A percentile compares a stretch with the other conserved stretches of the same genome.
phyloP scores from a whole-genome alignment of 1,139 yeast species.

The Arxiozyma bovina region DNA sequence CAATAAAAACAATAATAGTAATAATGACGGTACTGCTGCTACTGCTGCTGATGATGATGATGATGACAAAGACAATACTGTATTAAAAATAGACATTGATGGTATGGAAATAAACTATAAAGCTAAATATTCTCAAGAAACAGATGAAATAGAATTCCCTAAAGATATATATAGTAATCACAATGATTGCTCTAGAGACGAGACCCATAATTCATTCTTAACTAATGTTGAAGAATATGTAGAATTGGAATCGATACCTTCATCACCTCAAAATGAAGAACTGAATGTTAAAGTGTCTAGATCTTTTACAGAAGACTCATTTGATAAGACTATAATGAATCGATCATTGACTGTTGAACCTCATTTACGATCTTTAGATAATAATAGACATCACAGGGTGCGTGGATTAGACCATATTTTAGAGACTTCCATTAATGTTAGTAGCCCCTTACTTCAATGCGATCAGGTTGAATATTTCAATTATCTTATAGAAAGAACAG shows the following conservation, averaged over 20 bases:
- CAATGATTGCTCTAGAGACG: not conserved
- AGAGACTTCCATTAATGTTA: not conserved
- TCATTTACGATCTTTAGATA: not conserved
- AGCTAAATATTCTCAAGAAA: slow-evolving; percentile 13
- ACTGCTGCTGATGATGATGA: not conserved
- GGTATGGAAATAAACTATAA: slow-evolving; percentile 15
- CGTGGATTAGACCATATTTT: not conserved
- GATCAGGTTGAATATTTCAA: not conserved
- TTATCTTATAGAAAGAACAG: not conserved
- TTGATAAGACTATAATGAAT: not conserved
- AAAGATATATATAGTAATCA: not conserved
- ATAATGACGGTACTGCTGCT: too few species aligned
- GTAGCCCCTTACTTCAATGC: not conserved
- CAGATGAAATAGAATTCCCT: slow-evolving; percentile 1
- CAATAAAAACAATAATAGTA: too few species aligned
- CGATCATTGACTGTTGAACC: slow-evolving; percentile 2
- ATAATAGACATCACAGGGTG: not conserved
- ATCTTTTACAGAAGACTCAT: slow-evolving; percentile 1
- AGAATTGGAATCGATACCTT: not conserved
- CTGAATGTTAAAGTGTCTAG: slow-evolving; percentile 2
- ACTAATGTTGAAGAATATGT: not conserved
- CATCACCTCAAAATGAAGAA: slow-evolving; percentile 1
- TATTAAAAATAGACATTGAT: slow-evolving; percentile 18
- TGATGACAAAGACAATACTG: not conserved
- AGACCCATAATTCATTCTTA: not conserved